These are phyloP conservation scores for Aspergillus terreus DNA, from an alignment of 2,329 filamentous ascomycete genomes.

Conservation along the genomic window DNA sequence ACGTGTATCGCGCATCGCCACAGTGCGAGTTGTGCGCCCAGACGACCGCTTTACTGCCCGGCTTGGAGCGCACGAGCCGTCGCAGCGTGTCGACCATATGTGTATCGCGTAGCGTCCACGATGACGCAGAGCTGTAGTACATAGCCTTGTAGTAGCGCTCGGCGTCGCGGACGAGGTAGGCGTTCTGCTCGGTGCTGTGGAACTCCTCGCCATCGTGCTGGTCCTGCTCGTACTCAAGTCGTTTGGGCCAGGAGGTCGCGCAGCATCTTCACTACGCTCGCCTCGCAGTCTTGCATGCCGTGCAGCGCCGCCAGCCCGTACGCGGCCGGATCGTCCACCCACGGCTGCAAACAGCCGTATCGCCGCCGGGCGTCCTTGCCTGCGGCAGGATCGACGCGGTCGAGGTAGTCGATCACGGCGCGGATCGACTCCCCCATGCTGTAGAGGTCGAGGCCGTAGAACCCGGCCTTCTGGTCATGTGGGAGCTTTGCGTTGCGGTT, in stretches of 20 bases:
- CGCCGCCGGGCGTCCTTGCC: constrained; percentile 42
- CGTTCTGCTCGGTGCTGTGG: constrained; percentile 50
- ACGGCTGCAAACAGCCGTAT: constrained; percentile 47
- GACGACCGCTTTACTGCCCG: constrained; percentile 45
- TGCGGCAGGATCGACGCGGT: constrained; percentile 42
- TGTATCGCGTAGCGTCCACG: constrained; percentile 51
- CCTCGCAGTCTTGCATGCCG: constrained; percentile 46
- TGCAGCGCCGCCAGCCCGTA: constrained; percentile 46
- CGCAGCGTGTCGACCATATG: constrained; percentile 51
- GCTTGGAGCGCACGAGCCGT: constrained; percentile 42
- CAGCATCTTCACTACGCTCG: constrained; percentile 45
- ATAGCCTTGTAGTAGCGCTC: constrained; percentile 52
- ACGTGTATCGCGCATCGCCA: constrained; percentile 52
- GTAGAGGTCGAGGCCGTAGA: constrained; percentile 53
- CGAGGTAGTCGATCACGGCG: constrained; percentile 49
- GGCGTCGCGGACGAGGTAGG: constrained; percentile 47
- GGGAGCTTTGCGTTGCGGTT: constrained; percentile 37
- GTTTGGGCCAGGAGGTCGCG: constrained; percentile 39
- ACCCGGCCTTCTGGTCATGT: constrained; percentile 32
- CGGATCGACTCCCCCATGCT: constrained; percentile 46
- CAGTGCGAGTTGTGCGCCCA: constrained; percentile 55
- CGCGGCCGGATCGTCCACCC: constrained; percentile 48
- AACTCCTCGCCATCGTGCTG: constrained; percentile 44
- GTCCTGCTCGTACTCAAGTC: constrained; percentile 39
- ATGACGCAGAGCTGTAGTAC: constrained; percentile 48